Evolutionary conservation across 2,329 filamentous ascomycete genomes (phyloP).

Genomic region (Aspergillus sojae): DNA sequence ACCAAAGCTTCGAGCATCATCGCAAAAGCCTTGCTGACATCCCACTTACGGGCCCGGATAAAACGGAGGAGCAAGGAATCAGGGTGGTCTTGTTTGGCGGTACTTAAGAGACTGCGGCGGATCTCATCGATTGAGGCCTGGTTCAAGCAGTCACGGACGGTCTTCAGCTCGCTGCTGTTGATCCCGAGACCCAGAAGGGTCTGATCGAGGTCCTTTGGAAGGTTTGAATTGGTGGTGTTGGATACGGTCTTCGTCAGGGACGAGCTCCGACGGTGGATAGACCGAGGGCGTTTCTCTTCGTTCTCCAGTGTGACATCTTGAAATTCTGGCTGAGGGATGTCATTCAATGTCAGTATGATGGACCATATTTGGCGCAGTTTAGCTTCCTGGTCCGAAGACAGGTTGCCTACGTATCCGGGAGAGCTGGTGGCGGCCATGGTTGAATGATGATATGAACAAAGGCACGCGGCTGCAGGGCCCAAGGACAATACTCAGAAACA

Average conservation of each 20-base stretch:
- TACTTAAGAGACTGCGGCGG: not conserved
- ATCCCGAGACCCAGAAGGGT: not conserved
- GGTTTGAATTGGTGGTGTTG: not conserved
- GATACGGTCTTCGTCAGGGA: not conserved
- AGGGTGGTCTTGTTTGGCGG: not conserved
- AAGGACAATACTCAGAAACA: not conserved
- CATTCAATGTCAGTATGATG: not conserved
- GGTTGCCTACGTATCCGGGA: not conserved
- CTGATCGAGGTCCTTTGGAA: not conserved
- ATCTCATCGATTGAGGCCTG: not conserved
- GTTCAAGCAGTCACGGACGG: not conserved
- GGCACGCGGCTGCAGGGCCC: too few relatives aligned
- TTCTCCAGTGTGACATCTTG: not conserved
- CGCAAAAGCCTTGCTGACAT: slow-evolving; percentile 82
- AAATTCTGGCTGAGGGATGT: not conserved
- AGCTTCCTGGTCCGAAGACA: not conserved
- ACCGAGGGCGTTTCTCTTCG: not conserved
- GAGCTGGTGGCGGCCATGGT: not conserved
- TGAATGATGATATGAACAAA: not conserved
- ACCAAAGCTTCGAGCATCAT: slow-evolving; percentile 92
- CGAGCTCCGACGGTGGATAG: not conserved
- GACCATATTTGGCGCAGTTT: not conserved
- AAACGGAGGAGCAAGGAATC: slow-evolving; percentile 48
- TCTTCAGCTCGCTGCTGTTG: not conserved
- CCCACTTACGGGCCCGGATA: slow-evolving; percentile 85